Base-by-base conservation (phyloP, 805 yeast species). In the Metschnikowia cerradonensis region DNA sequence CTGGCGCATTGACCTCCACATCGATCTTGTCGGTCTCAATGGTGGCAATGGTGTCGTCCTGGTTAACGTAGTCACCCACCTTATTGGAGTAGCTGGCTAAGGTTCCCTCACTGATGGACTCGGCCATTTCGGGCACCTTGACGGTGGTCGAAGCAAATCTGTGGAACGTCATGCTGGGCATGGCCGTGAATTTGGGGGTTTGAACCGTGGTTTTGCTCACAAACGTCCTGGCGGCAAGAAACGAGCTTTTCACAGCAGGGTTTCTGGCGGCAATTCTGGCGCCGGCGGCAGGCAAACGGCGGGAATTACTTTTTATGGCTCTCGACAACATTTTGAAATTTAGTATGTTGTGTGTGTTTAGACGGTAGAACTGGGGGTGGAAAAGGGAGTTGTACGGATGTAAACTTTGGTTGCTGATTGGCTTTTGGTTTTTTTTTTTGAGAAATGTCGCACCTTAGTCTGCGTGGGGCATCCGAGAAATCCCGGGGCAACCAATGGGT, bases 11-110 rank as follows among this genome's bases (percentile, higher is more conserved):
- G 54, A 94, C 98, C 68, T 92, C 96, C 47, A 94, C 95, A 65
- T 94, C 99, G 63, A 94, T 91, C 78, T 94, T 94, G 72, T 94
- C 99, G 45, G 99, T 94, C 76, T 94, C 99, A 62, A 94, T 92
- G 57, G 97, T 91, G 52, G 98, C 98, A 60, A 94, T 78, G 58
- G 88, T 83, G 74, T 92, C 98, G 70, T 92, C 98, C 60, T 75
- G 82, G 52, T 79, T 81, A 50, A 92, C 92, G 62, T 73, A 90
- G 53, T 92, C 98, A 59, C 99, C 99, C 54, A 90, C 90, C 54
- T 81, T 72, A 67, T 85, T 86, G 57, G 77, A 73, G 65, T 75
- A 85, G 15, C 79, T 57, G 55, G 88, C 77, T 59, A 94, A 79
- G 45, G 98, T 89, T 67, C 99, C 99, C 72, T 94, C 99, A 39